Conservation (phyloP, 106 monocot species). For the Cymbidium sinense region DNA sequence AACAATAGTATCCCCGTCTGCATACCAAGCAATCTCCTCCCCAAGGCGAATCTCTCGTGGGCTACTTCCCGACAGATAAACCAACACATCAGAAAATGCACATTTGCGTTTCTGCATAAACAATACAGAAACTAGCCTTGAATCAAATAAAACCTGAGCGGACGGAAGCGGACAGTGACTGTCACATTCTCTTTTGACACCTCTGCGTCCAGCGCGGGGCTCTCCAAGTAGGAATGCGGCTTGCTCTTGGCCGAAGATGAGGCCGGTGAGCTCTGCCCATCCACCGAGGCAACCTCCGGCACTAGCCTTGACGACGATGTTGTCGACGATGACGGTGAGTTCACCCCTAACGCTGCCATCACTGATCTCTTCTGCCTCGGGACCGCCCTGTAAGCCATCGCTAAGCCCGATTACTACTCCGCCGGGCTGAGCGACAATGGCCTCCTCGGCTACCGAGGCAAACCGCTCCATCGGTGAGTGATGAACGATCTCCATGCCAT, state of each 20-base stretch:
- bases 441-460: slow-evolving; percentile 7
- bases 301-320: slow-evolving; percentile 46
- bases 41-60: slow-evolving; percentile 87
- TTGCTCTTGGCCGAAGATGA: slow-evolving; percentile 44
- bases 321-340: slow-evolving; percentile 51
- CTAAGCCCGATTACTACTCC: slow-evolving; percentile 1
- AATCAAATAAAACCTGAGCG: slow-evolving; percentile 60
- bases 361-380: slow-evolving; percentile 15
- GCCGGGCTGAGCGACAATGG: background rate
- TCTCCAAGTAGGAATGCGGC: slow-evolving; percentile 21
- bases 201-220: slow-evolving; percentile 28
- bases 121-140: slow-evolving; percentile 2
- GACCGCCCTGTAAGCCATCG: slow-evolving; percentile 25
- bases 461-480: background rate
- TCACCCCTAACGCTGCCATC: background rate
- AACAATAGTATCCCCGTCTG: slow-evolving; percentile 82
- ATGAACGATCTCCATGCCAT: slow-evolving; percentile 8
- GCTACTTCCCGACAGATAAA: slow-evolving; percentile 28
- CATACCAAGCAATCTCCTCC: slow-evolving; percentile 98
- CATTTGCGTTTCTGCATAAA: slow-evolving; percentile 3
- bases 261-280: slow-evolving; percentile 58
- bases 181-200: slow-evolving; percentile 80
- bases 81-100: background rate
- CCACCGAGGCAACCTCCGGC: slow-evolving; percentile 33
- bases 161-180: slow-evolving; percentile 92